Percentiles rank a stretch among this genome's conserved stretches.
These are phyloP conservation scores for Entomortierella lignicola DNA, from an alignment of 192 early-diverging fungal species.

Conservation along the genomic window DNA sequence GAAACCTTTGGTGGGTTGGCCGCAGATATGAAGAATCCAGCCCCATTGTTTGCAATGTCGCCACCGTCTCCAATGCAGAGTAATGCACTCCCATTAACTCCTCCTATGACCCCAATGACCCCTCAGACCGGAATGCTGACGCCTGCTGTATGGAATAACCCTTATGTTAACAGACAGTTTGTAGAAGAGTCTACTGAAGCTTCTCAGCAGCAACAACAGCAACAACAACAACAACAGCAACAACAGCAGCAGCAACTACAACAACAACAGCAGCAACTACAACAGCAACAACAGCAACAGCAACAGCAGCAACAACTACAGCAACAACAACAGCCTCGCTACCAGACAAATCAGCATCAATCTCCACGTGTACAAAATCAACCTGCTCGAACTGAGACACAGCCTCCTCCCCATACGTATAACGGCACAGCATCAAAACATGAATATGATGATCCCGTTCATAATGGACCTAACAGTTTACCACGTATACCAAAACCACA, in stretches of 20 bases:
- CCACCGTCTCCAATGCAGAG: constrained; percentile 23
- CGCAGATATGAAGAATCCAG: constrained; percentile 14
- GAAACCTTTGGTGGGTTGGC: constrained; percentile 14
- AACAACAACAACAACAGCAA: constrained; percentile 2
- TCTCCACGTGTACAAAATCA: constrained; percentile 1
- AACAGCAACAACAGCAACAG: neutral
- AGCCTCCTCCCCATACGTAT: neutral
- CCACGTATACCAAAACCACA: constrained; percentile 1
- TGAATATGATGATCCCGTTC: constrained; percentile 2
- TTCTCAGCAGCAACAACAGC: constrained; percentile 2
- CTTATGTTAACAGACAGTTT: constrained; percentile 39
- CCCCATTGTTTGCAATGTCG: constrained; percentile 34
- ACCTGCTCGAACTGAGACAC: no score
- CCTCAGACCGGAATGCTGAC: constrained; percentile 24
- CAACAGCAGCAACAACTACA: neutral
- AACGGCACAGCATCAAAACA: constrained; percentile 17
- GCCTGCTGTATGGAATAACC: constrained; percentile 36
- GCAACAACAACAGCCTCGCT: neutral
- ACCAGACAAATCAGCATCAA: neutral
- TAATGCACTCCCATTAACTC: constrained; percentile 8
- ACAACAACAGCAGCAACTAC: neutral
- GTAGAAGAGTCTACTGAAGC: constrained; percentile 22
- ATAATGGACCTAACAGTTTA: neutral
- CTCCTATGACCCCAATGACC: constrained; percentile 29
- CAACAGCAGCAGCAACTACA: constrained; percentile 6